These are phyloP conservation scores for Sclerotinia minor DNA, from an alignment of 2,329 filamentous ascomycete species.

Conservation along the genomic window DNA sequence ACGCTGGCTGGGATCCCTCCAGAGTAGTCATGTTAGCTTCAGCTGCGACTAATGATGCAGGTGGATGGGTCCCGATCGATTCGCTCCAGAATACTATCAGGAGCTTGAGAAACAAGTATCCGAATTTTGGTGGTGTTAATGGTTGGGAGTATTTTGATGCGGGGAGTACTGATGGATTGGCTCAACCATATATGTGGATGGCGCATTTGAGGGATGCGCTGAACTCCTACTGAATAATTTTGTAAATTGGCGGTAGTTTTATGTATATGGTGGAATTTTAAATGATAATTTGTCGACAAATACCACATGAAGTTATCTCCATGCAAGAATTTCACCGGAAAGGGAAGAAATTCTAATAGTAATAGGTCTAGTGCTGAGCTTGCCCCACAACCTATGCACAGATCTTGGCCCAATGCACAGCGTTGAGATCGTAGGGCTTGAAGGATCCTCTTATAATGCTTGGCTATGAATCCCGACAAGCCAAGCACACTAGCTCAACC, in stretches of 20 bases:
- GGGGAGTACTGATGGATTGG: slow-evolving; percentile 54
- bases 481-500: not conserved
- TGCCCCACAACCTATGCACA: not conserved
- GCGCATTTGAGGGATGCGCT: slow-evolving; percentile 22
- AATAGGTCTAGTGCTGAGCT: not conserved
- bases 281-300: not conserved
- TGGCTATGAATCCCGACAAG: not conserved
- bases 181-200: slow-evolving; percentile 38
- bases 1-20: slow-evolving; percentile 25
- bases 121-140: slow-evolving; percentile 38
- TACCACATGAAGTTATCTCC: not conserved
- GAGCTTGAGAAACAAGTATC: slow-evolving; percentile 24
- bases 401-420: not conserved
- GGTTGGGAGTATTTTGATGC: slow-evolving; percentile 57
- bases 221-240: not conserved
- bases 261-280: not conserved
- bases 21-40: slow-evolving; percentile 25
- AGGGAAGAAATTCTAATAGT: not conserved
- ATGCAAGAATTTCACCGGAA: not conserved
- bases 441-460: not conserved
- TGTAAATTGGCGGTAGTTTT: not conserved
- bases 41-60: slow-evolving; percentile 22
- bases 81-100: slow-evolving; percentile 43
- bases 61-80: slow-evolving; percentile 23
- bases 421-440: not conserved